Base-by-base conservation (phyloP, 306 rosid genomes). In the Aeschynomene evenia region DNA sequence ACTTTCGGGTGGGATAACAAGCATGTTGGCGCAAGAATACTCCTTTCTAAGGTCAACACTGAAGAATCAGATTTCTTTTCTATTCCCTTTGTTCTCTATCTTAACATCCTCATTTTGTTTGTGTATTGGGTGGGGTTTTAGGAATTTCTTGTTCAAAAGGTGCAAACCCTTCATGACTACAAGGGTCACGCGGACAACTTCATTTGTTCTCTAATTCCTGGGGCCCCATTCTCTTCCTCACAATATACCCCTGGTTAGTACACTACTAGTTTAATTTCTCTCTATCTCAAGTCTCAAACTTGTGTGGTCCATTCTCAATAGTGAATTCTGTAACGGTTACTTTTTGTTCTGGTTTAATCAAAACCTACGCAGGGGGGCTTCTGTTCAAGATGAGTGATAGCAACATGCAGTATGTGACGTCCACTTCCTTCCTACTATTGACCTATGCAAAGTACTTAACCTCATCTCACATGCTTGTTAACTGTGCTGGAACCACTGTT, bases 1-100 rank as follows among this genome's bases (percentile, higher is more conserved):
- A 86, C 89, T 6, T 93, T 93, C 18, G 96, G 98, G 15, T 93
- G 98, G 98, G 98, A 93, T 82, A 90, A 92, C 86, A 89, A 92
- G 71, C 98, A 92, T 64, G 98, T 77, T 70, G 96, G 98, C 49
- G 98, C 98, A 7, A 86, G 95, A 76, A 89, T 92, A 31, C 96
- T 92, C 50, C 96, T 92, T 52, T 89, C 98, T 31, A 89, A 92
- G 96, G 98, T 92, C 64, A 70, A 15, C 24, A 14, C 4, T 70
- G 11, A n/a, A 7, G 11, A n/a, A 7, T 7, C 2, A 42, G 28
- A 31, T 59, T 48, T 51, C n/a, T 14, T 3, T 36, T 8, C 8
- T 60, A 36, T 45, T 5, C 36, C 11, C 2, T 26, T 26, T 26
- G 0, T 26, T 26, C 5, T 26, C 5, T 28, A 28, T 0, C 7